Conservation (phyloP, 1,284 basidiomycete genomes). For the Polyporus tsugae region DNA sequence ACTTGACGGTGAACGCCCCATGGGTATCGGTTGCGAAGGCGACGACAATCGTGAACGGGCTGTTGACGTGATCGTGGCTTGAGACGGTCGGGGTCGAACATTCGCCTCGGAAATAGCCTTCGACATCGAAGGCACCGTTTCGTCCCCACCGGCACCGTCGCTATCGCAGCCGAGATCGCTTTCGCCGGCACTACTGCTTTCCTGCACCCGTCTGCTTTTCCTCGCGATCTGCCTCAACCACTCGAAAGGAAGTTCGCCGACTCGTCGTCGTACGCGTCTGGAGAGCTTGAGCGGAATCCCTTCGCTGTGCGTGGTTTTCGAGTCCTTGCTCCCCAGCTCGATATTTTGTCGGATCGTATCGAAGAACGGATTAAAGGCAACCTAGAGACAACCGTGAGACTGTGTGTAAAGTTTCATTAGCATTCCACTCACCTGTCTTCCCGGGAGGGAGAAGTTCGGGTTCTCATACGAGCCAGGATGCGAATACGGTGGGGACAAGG, state of each 20-base stretch:
- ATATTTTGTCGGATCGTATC: constrained; percentile 96
- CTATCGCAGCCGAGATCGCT: constrained; percentile 30
- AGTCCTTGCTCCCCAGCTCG: constrained; percentile 83
- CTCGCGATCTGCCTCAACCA: constrained; percentile 84
- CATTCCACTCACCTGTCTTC: constrained; percentile 26
- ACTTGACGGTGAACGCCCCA: constrained; percentile 14
- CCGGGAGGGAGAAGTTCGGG: constrained; percentile 31
- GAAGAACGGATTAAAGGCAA: constrained; percentile 86
- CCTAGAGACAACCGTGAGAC: constrained; percentile 25
- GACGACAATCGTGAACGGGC: constrained; percentile 32
- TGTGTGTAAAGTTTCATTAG: background rate
- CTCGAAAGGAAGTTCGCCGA: constrained; percentile 79
- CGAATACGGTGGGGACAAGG: constrained; percentile 28
- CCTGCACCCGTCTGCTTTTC: constrained; percentile 46
- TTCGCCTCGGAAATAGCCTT: constrained; percentile 5
- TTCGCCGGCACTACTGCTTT: constrained; percentile 29
- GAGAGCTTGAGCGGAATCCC: constrained; percentile 83
- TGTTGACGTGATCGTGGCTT: background rate
- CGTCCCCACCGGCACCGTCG: constrained; percentile 14
- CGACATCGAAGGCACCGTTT: constrained; percentile 9
- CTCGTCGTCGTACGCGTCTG: constrained; percentile 64
- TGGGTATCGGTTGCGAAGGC: constrained; percentile 17
- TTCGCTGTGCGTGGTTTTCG: constrained; percentile 56
- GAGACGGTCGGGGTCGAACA: constrained; percentile 3
- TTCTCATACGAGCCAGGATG: constrained; percentile 19